Base-by-base conservation (phyloP, 192 early-diverging fungal genomes). In the Chytriomyces hyalinus region DNA sequence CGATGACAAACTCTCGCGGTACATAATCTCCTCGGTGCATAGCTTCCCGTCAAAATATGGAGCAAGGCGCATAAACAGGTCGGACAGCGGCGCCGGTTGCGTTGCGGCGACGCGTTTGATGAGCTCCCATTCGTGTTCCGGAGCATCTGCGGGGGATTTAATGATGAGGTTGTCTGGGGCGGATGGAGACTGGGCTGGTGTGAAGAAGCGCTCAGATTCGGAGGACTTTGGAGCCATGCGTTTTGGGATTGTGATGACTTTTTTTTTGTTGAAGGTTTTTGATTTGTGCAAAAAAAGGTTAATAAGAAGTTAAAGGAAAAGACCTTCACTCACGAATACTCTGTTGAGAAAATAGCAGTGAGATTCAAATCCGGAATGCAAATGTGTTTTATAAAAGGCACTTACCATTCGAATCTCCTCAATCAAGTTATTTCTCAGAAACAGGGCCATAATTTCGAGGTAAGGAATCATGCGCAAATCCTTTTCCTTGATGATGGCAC, bases 321-420 rank as follows among this genome's bases (percentile, higher is more conserved):
- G 11, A 48, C 43, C 13, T 3, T 36, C 36, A 48, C 47, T 45
- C 15, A 68, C 67, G 28, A 20, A 68, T 20, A 20, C n/a, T 68
- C 67, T 68, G 28, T 5, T 15, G 8, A 10, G 15, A 75, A 70
- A 51, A 51, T 71, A 22, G 59, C 3, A 17, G 6, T 49, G 66
- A 9, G 13, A 78, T 76, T 47, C 17, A 67, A 13, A 20, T 57
- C 13, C 53, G 53, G 73, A 4, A 61, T 45, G 5, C 1, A 36
- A 8, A 10, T 26, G 26, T 70, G 78, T 36, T 36, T 36, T 36
- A 36, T 36, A 80, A 5, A 92, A 82, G 78, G 20, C 17, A 63
- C 72, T 43, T 63, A 92, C 96, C 68, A 92, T 94, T 77, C 97
- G 94, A 44, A 93, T 81, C 77, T 98, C 95, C 7, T 90, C 87